These are phyloP conservation scores for Coemansia sp. DNA, from an alignment of 192 early-diverging fungal genomes.

Conservation along the genomic window DNA sequence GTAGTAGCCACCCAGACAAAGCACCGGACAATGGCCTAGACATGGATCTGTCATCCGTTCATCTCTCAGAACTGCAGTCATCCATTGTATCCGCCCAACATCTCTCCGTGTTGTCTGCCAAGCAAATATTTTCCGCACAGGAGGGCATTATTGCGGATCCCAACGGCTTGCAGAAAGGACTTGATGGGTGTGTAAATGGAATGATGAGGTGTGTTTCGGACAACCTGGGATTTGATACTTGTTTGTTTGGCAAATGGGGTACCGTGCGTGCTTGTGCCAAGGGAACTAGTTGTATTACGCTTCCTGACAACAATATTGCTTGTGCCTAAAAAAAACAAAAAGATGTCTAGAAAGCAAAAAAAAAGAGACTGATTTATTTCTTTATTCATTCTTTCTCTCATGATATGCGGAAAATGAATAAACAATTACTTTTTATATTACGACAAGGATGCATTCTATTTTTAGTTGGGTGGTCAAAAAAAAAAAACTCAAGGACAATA, in stretches of 20 bases:
- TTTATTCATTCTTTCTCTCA: neutral
- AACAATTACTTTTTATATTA: neutral
- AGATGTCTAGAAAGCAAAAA: neutral
- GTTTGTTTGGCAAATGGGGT: constrained; percentile 43
- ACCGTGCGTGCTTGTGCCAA: constrained; percentile 27
- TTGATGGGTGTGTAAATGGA: constrained; percentile 10
- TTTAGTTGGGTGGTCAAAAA: too few species aligned
- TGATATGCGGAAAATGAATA: constrained; percentile 1
- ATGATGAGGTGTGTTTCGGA: constrained; percentile 22
- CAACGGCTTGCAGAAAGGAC: neutral
- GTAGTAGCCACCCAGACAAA: neutral
- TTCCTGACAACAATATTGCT: constrained; percentile 16
- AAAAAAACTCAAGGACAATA: neutral
- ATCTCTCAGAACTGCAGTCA: neutral
- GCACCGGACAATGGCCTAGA: too few species aligned
- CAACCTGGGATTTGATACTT: constrained; percentile 29
- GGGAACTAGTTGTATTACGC: constrained; percentile 25
- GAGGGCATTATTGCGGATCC: neutral
- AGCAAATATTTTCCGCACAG: neutral
- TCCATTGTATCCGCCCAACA: constrained; percentile 1
- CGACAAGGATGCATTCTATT: too few species aligned
- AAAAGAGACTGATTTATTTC: neutral
- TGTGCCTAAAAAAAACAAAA: constrained; percentile 17
- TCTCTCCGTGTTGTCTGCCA: neutral
- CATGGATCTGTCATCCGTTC: neutral